Conservation (phyloP, 2,329 filamentous ascomycete genomes). For the Epichloe amarillans region DNA sequence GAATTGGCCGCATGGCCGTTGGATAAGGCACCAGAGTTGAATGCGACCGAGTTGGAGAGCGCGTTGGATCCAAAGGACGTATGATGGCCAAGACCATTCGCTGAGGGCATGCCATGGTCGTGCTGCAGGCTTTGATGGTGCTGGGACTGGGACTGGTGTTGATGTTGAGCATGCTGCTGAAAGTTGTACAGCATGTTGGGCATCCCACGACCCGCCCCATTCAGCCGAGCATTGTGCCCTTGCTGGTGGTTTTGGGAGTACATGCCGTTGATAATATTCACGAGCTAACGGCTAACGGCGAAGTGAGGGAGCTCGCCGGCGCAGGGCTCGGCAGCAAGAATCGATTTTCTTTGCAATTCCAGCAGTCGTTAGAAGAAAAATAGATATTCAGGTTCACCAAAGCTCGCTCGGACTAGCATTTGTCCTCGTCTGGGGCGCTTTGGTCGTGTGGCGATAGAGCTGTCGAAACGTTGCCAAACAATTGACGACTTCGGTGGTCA, state of each 20-base stretch:
- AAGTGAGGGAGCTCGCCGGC: constrained; percentile 14
- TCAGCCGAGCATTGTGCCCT: constrained; percentile 63
- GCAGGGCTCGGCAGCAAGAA: constrained; percentile 15
- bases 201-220: constrained; percentile 43
- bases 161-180: constrained; percentile 45
- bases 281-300: constrained; percentile 8
- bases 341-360: constrained; percentile 10
- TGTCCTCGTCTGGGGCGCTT: constrained; percentile 8
- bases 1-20: constrained; percentile 41
- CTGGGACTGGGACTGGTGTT: constrained; percentile 52
- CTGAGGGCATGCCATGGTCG: constrained; percentile 40
- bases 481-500: constrained; percentile 12
- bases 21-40: constrained; percentile 38
- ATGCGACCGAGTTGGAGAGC: constrained; percentile 50
- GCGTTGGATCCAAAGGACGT: constrained; percentile 24
- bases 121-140: constrained; percentile 47
- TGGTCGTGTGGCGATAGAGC: not conserved
- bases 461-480: constrained; percentile 5
- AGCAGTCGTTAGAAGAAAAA: constrained; percentile 2
- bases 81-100: constrained; percentile 39
- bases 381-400: constrained; percentile 7
- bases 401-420: constrained; percentile 12
- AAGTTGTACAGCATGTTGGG: constrained; percentile 57
- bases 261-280: constrained; percentile 37
- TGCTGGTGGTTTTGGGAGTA: constrained; percentile 61